Evolutionary conservation across 2,329 filamentous ascomycete species (phyloP), one percentile per base, ranked within the genome.

Genomic region (Beauveria sp.): DNA sequence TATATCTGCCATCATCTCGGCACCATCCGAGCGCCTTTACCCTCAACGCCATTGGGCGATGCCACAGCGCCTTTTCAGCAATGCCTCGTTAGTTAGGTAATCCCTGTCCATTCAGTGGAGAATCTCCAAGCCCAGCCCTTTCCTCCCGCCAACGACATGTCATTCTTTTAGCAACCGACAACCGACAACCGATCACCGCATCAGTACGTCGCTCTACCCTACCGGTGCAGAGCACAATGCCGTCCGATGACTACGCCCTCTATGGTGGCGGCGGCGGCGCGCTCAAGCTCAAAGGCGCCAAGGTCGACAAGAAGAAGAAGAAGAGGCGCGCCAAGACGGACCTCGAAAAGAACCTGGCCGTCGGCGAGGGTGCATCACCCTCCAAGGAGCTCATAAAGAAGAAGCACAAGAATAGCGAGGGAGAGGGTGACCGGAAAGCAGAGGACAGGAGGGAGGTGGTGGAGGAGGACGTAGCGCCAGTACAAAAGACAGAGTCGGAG

Each of bases 401-500:
- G n/a, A 46, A 20, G 45, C 10, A 18, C 14, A 51, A 22, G 26
- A 18, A 43, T 10, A 18, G 49, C 18, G 28, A 71, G 62, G 71
- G 70, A 9, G 68, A 71, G 0, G 67, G 68, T 0, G 69, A 67
- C 20, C 65, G 71, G 0, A 66, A 68, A 0, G 69, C 69, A n/a
- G 71, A 72, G 14, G 70, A 73, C 45, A 73, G 74, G 16, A 70
- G 72, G 0, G 68, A 73, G 1, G 69, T 69, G 18, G 71, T 72
- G 0, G 69, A 73, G 1, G 55, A 58, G 0, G 70, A 70, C 16
- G 66, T 48, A 66, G 66, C 65, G n/a, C 69, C 65, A 61, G 68
- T 71, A 60, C 74, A 72, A 64, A 96, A 96, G 80, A 98, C 93
- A 0, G 91, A 96, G 65, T 86, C 93, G 1, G 91, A 99, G 77